These are phyloP conservation scores for Mortierella sp. DNA, from an alignment of 371 early-diverging fungal species.

Conservation along the genomic window DNA sequence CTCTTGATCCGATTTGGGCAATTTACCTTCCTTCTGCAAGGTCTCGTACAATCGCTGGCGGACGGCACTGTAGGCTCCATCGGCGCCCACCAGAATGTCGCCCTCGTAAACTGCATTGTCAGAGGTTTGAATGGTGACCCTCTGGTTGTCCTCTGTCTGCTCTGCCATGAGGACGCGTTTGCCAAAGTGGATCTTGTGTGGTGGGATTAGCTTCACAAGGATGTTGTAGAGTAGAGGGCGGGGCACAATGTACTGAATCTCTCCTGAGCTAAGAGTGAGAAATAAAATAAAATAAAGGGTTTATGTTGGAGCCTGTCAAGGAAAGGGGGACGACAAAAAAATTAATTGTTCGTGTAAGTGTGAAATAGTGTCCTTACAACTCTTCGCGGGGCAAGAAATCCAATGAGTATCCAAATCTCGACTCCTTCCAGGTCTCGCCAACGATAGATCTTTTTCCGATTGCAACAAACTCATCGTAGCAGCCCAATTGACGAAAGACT, in stretches of 20 bases:
- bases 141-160: background rate
- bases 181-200: background rate
- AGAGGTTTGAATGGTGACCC: background rate
- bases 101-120: background rate
- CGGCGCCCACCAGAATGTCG: conserved; percentile 8
- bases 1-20: conserved; percentile 9
- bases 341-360: background rate
- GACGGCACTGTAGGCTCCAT: conserved; percentile 11
- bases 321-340: too few relatives aligned
- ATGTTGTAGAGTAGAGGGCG: background rate
- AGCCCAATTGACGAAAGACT: background rate
- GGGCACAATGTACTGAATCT: background rate
- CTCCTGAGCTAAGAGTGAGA: background rate
- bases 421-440: background rate
- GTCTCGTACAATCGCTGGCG: background rate
- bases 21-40: background rate
- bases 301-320: too few relatives aligned
- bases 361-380: background rate
- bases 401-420: background rate
- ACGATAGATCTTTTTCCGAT: background rate
- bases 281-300: background rate
- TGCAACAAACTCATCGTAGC: background rate
- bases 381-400: background rate
- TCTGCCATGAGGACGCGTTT: background rate
- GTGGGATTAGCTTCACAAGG: background rate